phyloP scores from a whole-genome alignment of 345 rosid genomes.

The sweet orange (Citrus sinensis) region DVS_A1.0 CM039168.1:30510001-30510500 shows the following conservation, averaged over 20 bases:
- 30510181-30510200: background rate
- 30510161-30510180: background rate
- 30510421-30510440: conserved; percentile 70
- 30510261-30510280: conserved; percentile 62
- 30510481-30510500: conserved; percentile 74
- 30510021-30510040: conserved; percentile 74
- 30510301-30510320: conserved; percentile 79
- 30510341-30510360: conserved; percentile 78
- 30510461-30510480: conserved; percentile 62
- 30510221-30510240: conserved; percentile 10
- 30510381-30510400: conserved; percentile 68
- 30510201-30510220: background rate
- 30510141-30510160: background rate
- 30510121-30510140: conserved; percentile 69
- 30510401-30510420: conserved; percentile 82
- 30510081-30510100: conserved; percentile 76
- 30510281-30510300: conserved; percentile 76
- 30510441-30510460: conserved; percentile 79
- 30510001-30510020: conserved; percentile 74
- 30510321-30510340: conserved; percentile 78
- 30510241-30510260: conserved; percentile 81
- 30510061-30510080: conserved; percentile 54
- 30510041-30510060: conserved; percentile 67
- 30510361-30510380: conserved; percentile 69
- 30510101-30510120: conserved; percentile 86